Base-by-base conservation (phyloP, 1,139 yeast species). In the Yamadazyma sp. region DNA sequence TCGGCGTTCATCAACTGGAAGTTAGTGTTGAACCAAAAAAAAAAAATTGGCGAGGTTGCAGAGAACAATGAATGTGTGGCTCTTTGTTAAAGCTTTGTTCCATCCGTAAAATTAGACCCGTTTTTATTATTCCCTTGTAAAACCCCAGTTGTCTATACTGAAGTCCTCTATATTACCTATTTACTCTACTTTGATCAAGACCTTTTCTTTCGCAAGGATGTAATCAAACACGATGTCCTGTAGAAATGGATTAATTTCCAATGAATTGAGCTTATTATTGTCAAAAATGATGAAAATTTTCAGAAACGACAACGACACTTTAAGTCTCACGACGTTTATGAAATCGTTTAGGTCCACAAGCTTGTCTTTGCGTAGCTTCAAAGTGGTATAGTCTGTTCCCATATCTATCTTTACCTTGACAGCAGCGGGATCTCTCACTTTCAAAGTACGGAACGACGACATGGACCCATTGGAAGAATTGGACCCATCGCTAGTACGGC, bases 281-380 rank as follows among this genome's bases (percentile, higher is more conserved):
- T 56, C 55, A 45, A 64, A 65, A 31, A 58, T 47, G 25, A 64
- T 49, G 18, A 49, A 45, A 27, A 64, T 48, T 20, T 54, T 50
- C 26, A 53, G 48, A 23, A 48, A 52, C 1, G 24, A 18, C 27
- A 41, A 43, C 32, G 49, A 46, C 20, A 51, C 46, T 41, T 59
- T 43, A 5, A 60, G 43, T 36, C 55, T 52, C 12, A 65, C 51
- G 10, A 60, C 58, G 34, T 60, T 53, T 25, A 55, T 47, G 27
- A 66, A 52, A 39, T 65, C 67, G 34, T 56, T 44, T 30, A 62
- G 38, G 37, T 48, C 51, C 11, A 42, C 39, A 20, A 64, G 51
- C 41, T 51, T 54, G 37, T 61, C 65, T 41, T 64, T 65, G 16
- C 59, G 52, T 35, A 65, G 46, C 41, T 56, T 54, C 10, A 65